These are phyloP conservation scores for Rutstroemia sp. DNA, from an alignment of 2,329 filamentous ascomycete species.

Conservation along the genomic window DNA sequence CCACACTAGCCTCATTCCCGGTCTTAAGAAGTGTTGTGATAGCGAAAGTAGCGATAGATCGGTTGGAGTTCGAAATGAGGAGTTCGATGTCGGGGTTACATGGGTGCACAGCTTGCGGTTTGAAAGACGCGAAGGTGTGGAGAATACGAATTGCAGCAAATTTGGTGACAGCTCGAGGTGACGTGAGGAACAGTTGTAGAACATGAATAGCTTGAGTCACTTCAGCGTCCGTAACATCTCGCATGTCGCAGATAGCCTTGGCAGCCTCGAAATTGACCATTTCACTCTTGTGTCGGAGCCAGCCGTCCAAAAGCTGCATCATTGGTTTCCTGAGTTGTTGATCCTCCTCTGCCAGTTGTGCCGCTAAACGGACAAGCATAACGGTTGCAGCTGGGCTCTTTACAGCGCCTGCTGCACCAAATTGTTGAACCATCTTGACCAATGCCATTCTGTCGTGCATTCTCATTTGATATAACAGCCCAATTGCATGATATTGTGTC, in stretches of 20 bases:
- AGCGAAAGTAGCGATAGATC: conserved; percentile 95
- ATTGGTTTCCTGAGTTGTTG: conserved; percentile 83
- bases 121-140: conserved; percentile 94
- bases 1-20: conserved; percentile 93
- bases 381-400: conserved; percentile 93
- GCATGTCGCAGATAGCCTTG: conserved; percentile 94
- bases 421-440: conserved; percentile 99
- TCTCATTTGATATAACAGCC: conserved; percentile 94
- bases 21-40: conserved; percentile 98
- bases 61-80: conserved; percentile 93
- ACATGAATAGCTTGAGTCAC: conserved; percentile 90
- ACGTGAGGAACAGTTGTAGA: conserved; percentile 92
- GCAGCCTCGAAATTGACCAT: conserved; percentile 99
- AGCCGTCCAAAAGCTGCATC: conserved; percentile 93
- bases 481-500: conserved; percentile 98
- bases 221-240: conserved; percentile 86
- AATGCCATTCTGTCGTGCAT: conserved; percentile 95
- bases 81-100: conserved; percentile 98
- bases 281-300: conserved; percentile 97
- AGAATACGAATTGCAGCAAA: conserved; percentile 95
- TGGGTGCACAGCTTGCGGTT: conserved; percentile 81
- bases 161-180: conserved; percentile 90
- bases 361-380: conserved; percentile 85
- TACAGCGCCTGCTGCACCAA: conserved; percentile 80
- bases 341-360: conserved; percentile 92